phyloP scores from a whole-genome alignment of 1,284 basidiomycete species.

The Ganoderma sp. region DNA sequence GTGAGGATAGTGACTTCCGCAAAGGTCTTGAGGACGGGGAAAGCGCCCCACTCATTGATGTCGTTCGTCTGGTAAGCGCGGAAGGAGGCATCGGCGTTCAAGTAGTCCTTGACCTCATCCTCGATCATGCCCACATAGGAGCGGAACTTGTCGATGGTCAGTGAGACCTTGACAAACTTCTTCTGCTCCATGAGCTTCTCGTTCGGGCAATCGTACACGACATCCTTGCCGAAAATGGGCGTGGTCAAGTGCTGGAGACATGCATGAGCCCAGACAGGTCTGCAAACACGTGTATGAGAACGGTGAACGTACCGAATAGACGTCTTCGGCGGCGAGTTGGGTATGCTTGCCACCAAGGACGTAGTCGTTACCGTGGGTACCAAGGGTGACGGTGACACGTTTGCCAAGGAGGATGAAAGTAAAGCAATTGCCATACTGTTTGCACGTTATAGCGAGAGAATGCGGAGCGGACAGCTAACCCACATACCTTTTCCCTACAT shows the following conservation, averaged over 20 bases:
- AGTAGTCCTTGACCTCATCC: conserved; percentile 79
- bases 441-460: not conserved
- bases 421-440: conserved; percentile 81
- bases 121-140: conserved; percentile 92
- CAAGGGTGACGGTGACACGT: conserved; percentile 90
- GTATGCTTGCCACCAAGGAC: conserved; percentile 93
- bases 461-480: not conserved
- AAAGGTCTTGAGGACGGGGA: conserved; percentile 77
- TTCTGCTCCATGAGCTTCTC: conserved; percentile 99
- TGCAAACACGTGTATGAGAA: not conserved
- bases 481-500: conserved; percentile 81
- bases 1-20: conserved; percentile 97
- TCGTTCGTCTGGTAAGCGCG: conserved; percentile 63
- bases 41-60: conserved; percentile 73
- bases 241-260: conserved; percentile 79
- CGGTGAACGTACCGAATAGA: conserved; percentile 76
- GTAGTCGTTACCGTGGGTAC: conserved; percentile 93
- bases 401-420: conserved; percentile 92
- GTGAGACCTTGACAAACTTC: conserved; percentile 94
- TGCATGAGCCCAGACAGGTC: not conserved
- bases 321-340: conserved; percentile 95
- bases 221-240: conserved; percentile 95
- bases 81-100: conserved; percentile 69
- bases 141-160: conserved; percentile 91
- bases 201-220: conserved; percentile 98